Conservation (phyloP, 129 eudicot species). For the Chrysanthemum lavandulifolium region DNA sequence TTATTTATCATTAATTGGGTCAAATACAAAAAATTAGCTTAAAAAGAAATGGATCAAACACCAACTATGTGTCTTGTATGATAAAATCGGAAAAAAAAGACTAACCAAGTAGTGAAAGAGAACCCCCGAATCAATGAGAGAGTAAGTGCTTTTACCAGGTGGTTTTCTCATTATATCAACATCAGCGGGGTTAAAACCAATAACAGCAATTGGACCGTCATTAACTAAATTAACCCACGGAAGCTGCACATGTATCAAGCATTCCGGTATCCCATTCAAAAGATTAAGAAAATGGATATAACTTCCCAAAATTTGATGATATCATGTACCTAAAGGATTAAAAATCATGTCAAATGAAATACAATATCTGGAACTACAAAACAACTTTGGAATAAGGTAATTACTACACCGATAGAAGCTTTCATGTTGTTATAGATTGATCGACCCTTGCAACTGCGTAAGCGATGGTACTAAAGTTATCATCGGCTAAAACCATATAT, state of each 20-base stretch:
- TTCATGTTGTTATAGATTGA: too few species aligned
- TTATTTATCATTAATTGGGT: too few species aligned
- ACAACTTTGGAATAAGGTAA: neutral
- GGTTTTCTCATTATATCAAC: slow-evolving; percentile 81
- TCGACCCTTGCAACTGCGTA: slow-evolving; percentile 81
- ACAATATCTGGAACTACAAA: neutral
- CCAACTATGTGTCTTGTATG: neutral
- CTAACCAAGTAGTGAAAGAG: slow-evolving; percentile 80
- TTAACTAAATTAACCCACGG: slow-evolving; percentile 87
- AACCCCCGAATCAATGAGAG: slow-evolving; percentile 72
- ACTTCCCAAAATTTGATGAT: slow-evolving; percentile 91
- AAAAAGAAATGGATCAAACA: too few species aligned
- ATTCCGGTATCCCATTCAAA: slow-evolving; percentile 89
- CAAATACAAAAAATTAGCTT: too few species aligned
- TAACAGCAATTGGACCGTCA: slow-evolving; percentile 91
- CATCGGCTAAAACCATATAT: slow-evolving; percentile 92
- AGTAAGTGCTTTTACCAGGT: slow-evolving; percentile 76
- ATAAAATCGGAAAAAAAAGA: slow-evolving; percentile 3
- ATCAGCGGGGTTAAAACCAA: slow-evolving; percentile 89
- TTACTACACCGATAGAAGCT: slow-evolving; percentile 70
- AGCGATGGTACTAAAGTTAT: slow-evolving; percentile 84
- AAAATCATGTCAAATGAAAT: neutral
- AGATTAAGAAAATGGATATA: slow-evolving; percentile 70
- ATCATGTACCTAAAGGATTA: slow-evolving; percentile 71
- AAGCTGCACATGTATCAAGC: slow-evolving; percentile 86